Base-by-base conservation (phyloP, 495 filamentous ascomycete species). In the Podospora sp. region DNA sequence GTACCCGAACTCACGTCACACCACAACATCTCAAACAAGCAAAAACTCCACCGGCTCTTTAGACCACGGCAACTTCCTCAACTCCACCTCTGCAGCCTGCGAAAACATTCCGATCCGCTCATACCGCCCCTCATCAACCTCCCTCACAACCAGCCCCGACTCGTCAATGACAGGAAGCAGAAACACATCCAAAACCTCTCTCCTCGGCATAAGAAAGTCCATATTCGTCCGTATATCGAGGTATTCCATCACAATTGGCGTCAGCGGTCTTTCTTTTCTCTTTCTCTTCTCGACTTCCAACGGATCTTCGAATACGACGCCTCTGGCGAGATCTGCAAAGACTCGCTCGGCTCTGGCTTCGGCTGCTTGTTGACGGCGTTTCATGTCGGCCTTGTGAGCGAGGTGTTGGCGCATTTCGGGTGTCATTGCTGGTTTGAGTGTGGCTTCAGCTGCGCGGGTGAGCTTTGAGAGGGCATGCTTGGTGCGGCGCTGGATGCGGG, bases 11-110 rank as follows among this genome's bases (percentile, higher is more conserved):
- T 33, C 8, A 3, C 29, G 3, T 8, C 29, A 3, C 8, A 33
- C 53, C 22, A 6, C 16, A 2, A 1, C 68, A 71, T 29, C n/a
- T 6, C 50, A 71, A 71, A 52, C 49, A 52, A 52, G 49, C 49
- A 52, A 22, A 52, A 52, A 52, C 49, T 52, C 49, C 12, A 3
- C 18, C 49, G 3, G 2, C 49, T 52, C 49, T 12, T 22, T 12
- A 22, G 49, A 12, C 29, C 29, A 33, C 3, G 49, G 49, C 49
- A 52, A 52, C 49, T 52, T 18, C 12, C 3, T 16, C 3, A 52
- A 4, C 49, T 33, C 49, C 49, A 4, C 14, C 49, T n/a, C 21
- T 3, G 3, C 18, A 4, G 4, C 2, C 5, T 12, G 4, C 3
- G 49, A 52, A 52, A 52, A 52, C 49, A 52, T 33, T 33, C 49